Percentiles rank a stretch among this genome's conserved stretches.
Conservation (phyloP, 176 grass and related monocot genomes). For the Leersia perrieri region DNA sequence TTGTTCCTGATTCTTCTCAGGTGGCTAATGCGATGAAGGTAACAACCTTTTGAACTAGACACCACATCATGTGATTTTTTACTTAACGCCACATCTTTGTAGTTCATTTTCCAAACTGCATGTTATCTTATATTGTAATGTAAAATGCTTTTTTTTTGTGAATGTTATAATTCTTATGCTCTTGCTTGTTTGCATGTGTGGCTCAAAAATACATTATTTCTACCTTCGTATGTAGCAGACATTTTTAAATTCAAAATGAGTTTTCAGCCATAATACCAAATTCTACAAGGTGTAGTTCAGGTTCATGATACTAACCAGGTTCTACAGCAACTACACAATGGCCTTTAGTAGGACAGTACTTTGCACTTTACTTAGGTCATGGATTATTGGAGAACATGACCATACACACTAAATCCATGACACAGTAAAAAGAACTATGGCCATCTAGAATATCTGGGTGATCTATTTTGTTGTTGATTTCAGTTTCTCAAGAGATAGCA, state of each 20-base stretch:
- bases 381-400: background rate
- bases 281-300: too few relatives aligned
- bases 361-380: background rate
- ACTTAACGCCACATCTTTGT: background rate
- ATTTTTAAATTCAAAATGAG: too few relatives aligned
- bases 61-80: background rate
- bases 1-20: constrained; percentile 85
- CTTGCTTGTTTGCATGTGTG: too few relatives aligned
- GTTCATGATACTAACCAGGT: too few relatives aligned
- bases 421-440: background rate
- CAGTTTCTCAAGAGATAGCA: background rate
- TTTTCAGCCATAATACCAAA: too few relatives aligned
- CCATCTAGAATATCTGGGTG: background rate
- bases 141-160: background rate
- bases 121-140: background rate
- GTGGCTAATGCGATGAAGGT: constrained; percentile 88
- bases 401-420: background rate
- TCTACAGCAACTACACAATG: too few relatives aligned
- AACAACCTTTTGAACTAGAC: constrained; percentile 19
- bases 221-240: too few relatives aligned
- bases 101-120: background rate
- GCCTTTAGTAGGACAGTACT: too few relatives aligned
- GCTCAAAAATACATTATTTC: too few relatives aligned
- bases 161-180: background rate
- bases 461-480: background rate